phyloP scores from a whole-genome alignment of 192 early-diverging fungal species.

The Umbelopsis ramanniana region DNA sequence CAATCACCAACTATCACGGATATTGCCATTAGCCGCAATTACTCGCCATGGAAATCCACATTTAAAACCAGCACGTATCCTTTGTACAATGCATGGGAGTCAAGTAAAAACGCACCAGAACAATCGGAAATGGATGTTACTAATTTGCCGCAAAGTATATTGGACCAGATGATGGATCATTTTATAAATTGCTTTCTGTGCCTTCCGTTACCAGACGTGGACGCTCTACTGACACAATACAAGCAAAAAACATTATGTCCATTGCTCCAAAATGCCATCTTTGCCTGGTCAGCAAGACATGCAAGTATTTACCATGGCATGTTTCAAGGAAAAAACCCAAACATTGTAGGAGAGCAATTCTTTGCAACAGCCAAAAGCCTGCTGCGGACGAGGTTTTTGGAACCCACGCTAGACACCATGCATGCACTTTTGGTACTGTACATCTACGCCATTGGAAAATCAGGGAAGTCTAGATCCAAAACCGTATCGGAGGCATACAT shows the following conservation, averaged over 20 bases:
- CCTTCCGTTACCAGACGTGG: conserved; percentile 28
- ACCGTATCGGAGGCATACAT: conserved; percentile 35
- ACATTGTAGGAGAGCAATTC: conserved; percentile 37
- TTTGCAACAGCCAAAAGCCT: conserved; percentile 31
- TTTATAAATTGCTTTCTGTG: conserved; percentile 39
- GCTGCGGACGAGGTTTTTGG: conserved; percentile 28
- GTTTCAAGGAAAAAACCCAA: conserved; percentile 43
- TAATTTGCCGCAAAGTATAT: background rate
- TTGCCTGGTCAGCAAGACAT: conserved; percentile 43
- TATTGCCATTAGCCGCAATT: conserved; percentile 2
- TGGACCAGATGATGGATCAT: conserved; percentile 33
- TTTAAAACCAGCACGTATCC: conserved; percentile 32
- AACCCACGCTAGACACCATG: conserved; percentile 32
- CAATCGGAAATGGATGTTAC: conserved; percentile 20
- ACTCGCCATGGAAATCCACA: conserved; percentile 24
- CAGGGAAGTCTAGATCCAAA: conserved; percentile 26
- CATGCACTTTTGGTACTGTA: conserved; percentile 42
- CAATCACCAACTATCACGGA: background rate
- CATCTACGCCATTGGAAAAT: conserved; percentile 40
- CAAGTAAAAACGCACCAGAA: conserved; percentile 2
- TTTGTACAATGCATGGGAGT: conserved; percentile 44
- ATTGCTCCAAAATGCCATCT: conserved; percentile 33
- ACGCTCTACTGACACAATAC: conserved; percentile 26
- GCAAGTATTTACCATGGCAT: conserved; percentile 42
- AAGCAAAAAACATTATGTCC: conserved; percentile 17